Evolutionary conservation across 345 rosid genomes (phyloP).

Genomic region (Lepidium africanum): DNA sequence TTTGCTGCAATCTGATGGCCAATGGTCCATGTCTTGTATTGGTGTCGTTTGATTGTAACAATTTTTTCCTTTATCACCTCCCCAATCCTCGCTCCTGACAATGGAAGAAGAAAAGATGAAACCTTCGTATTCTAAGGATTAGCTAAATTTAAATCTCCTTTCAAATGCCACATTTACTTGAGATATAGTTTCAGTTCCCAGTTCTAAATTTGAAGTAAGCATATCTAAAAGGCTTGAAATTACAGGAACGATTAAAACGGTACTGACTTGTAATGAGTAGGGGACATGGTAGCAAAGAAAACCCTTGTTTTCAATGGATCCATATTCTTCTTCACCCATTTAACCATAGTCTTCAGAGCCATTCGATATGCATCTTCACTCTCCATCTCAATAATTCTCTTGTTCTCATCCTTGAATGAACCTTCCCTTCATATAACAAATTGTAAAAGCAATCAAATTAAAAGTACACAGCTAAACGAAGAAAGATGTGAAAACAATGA

Average conservation of each 20-base stretch:
- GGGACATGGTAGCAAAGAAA: slow-evolving; percentile 89
- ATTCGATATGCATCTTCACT: slow-evolving; percentile 76
- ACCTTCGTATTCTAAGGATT: background rate
- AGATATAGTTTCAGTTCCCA: background rate
- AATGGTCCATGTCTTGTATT: slow-evolving; percentile 47
- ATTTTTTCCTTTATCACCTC: slow-evolving; percentile 47
- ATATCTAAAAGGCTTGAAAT: background rate
- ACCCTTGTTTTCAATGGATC: slow-evolving; percentile 63
- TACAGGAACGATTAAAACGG: background rate
- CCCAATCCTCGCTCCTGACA: slow-evolving; percentile 78
- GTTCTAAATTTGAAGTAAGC: background rate
- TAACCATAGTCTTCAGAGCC: slow-evolving; percentile 67
- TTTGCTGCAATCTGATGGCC: slow-evolving; percentile 73
- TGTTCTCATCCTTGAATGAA: slow-evolving; percentile 60
- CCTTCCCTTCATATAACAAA: slow-evolving; percentile 46
- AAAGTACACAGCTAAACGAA: background rate
- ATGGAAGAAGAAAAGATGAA: background rate
- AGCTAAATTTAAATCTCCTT: background rate
- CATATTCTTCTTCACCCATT: slow-evolving; percentile 77
- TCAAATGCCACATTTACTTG: background rate
- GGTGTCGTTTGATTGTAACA: slow-evolving; percentile 68
- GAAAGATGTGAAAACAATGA: background rate
- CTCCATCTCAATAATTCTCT: slow-evolving; percentile 43
- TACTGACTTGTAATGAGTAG: slow-evolving; percentile 66
- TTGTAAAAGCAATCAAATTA: background rate